Conservation (phyloP, 2,329 filamentous ascomycete genomes). For the Akanthomyces uredinophilus region DNA sequence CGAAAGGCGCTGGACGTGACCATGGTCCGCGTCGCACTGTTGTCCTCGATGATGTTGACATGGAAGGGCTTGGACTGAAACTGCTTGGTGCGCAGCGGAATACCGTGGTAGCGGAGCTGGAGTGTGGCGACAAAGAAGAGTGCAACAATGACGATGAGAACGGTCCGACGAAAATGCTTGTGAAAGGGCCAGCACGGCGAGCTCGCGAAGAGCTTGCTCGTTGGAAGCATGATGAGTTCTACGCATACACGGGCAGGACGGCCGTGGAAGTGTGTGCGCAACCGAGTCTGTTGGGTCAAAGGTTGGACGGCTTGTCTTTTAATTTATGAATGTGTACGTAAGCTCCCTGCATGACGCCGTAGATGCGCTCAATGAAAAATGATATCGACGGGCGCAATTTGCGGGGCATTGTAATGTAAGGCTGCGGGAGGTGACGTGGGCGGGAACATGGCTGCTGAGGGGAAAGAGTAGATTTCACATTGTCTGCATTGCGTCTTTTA, state of each 20-base stretch:
- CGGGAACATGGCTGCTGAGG: too few relatives aligned
- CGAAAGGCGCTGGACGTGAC: slow-evolving; percentile 1
- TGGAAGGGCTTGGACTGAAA: not conserved
- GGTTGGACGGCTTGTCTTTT: too few relatives aligned
- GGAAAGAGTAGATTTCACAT: too few relatives aligned
- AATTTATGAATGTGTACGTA: too few relatives aligned
- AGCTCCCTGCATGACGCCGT: too few relatives aligned
- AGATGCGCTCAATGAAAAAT: too few relatives aligned
- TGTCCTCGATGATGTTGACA: not conserved
- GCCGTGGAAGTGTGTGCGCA: not conserved
- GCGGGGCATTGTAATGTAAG: too few relatives aligned
- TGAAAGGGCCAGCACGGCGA: not conserved
- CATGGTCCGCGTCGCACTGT: not conserved
- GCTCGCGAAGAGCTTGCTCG: not conserved
- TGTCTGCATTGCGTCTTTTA: too few relatives aligned
- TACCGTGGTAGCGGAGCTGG: not conserved
- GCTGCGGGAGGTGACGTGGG: too few relatives aligned
- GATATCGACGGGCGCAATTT: too few relatives aligned
- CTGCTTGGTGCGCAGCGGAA: not conserved
- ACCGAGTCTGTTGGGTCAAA: not conserved
- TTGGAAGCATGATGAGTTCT: not conserved
- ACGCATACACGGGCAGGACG: not conserved
- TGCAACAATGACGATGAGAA: not conserved
- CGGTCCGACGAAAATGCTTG: not conserved
- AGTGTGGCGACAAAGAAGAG: not conserved